These are phyloP conservation scores for Prunus padus DNA, from an alignment of 306 rosid genomes.

Conservation along the genomic window DNA sequence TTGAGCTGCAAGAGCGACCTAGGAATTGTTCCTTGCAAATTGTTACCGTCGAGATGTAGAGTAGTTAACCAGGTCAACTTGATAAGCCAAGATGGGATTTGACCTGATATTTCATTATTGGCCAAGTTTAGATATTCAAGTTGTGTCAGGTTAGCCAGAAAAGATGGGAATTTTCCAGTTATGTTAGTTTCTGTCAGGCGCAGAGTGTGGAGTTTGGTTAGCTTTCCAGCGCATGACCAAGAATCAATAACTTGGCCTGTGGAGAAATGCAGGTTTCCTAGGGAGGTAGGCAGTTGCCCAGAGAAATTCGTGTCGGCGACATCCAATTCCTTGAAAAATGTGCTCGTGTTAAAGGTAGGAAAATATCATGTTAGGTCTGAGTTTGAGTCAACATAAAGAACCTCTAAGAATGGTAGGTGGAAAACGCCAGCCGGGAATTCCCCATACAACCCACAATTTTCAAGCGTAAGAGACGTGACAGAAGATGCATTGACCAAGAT, in stretches of 20 bases:
- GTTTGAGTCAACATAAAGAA: no score
- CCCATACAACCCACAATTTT: no score
- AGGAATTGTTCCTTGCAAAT: conserved; percentile 23
- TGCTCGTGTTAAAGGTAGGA: no score
- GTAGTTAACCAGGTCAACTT: not conserved
- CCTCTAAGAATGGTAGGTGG: not conserved
- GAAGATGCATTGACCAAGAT: no score
- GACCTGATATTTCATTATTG: not conserved
- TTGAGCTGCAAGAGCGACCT: no score
- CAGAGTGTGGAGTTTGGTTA: not conserved
- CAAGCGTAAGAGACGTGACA: no score
- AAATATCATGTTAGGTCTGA: no score
- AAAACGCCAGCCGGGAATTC: no score
- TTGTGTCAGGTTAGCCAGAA: conserved; percentile 11
- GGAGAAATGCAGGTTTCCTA: conserved; percentile 18
- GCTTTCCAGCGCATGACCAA: conserved; percentile 11
- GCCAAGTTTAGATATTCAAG: not conserved
- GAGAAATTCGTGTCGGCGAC: no score
- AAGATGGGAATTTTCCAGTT: not conserved
- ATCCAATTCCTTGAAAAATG: no score
- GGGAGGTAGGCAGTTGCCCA: no score
- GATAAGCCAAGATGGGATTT: conserved; percentile 9
- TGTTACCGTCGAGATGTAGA: not conserved
- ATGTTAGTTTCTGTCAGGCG: not conserved
- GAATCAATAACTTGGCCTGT: no score